These are phyloP conservation scores for Aspergillus cejpii DNA, from an alignment of 2,329 filamentous ascomycete species.

Conservation along the genomic window DNA sequence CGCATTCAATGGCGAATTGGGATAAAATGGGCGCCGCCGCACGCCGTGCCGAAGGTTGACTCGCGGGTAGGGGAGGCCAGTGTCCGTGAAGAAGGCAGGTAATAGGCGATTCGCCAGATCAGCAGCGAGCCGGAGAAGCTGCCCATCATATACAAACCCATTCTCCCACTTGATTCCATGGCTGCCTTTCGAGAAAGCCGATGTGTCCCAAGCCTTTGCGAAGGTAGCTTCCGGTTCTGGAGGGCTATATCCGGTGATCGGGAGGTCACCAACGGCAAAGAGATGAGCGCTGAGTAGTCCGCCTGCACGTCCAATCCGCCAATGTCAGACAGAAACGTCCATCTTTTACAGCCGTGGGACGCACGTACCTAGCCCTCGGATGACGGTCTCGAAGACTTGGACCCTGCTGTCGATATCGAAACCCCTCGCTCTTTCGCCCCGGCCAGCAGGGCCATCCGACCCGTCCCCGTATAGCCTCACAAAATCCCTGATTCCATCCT, in stretches of 20 bases:
- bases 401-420: conserved; percentile 98
- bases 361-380: conserved; percentile 58
- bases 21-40: conserved; percentile 63
- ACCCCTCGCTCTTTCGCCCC: conserved; percentile 66
- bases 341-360: background rate
- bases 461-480: conserved; percentile 85
- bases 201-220: conserved; percentile 40
- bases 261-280: conserved; percentile 84
- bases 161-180: conserved; percentile 62
- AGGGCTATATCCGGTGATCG: conserved; percentile 71
- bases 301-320: conserved; percentile 42
- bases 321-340: conserved; percentile 3
- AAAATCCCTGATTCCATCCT: conserved; percentile 67
- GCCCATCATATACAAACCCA: conserved; percentile 77
- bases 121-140: conserved; percentile 78
- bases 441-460: conserved; percentile 58
- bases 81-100: conserved; percentile 85
- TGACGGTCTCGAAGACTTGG: conserved; percentile 97
- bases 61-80: conserved; percentile 86
- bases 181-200: conserved; percentile 13
- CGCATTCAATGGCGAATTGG: conserved; percentile 71
- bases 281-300: conserved; percentile 87
- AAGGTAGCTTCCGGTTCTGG: conserved; percentile 30
- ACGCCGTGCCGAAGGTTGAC: conserved; percentile 89
- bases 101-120: conserved; percentile 78